These are phyloP conservation scores for Xylaria palmicola DNA, from an alignment of 495 filamentous ascomycete genomes.

Conservation along the genomic window DNA sequence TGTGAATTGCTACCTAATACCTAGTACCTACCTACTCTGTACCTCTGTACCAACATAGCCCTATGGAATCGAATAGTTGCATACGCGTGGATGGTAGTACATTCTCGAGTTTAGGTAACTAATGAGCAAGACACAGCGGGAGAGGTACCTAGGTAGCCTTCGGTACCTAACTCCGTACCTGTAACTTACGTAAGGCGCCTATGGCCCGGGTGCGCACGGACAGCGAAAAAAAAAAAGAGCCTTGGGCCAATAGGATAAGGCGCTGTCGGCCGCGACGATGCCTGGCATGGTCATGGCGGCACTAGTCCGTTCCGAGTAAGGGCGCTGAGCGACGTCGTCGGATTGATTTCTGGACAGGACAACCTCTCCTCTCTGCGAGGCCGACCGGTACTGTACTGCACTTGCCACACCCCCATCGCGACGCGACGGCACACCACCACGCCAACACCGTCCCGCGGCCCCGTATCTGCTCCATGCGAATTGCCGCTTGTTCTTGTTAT, in stretches of 20 bases:
- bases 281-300: background rate
- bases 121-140: too few relatives aligned
- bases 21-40: too few relatives aligned
- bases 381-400: too few relatives aligned
- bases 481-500: background rate
- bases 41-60: too few relatives aligned
- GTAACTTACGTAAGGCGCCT: too few relatives aligned
- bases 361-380: constrained; percentile 17
- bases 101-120: too few relatives aligned
- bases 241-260: background rate
- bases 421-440: constrained; percentile 12
- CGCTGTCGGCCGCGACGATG: background rate
- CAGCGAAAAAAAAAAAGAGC: too few relatives aligned
- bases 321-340: constrained; percentile 16
- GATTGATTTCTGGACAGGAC: constrained; percentile 16
- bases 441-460: background rate
- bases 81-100: too few relatives aligned
- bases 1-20: too few relatives aligned
- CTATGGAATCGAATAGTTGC: too few relatives aligned
- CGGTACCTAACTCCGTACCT: too few relatives aligned
- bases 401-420: constrained; percentile 16
- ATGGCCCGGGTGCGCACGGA: background rate
- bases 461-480: background rate
- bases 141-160: too few relatives aligned
- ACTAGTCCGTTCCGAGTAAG: constrained; percentile 12